Conservation (phyloP, 495 filamentous ascomycete genomes). For the Hypoxylon cercidicola region DNA sequence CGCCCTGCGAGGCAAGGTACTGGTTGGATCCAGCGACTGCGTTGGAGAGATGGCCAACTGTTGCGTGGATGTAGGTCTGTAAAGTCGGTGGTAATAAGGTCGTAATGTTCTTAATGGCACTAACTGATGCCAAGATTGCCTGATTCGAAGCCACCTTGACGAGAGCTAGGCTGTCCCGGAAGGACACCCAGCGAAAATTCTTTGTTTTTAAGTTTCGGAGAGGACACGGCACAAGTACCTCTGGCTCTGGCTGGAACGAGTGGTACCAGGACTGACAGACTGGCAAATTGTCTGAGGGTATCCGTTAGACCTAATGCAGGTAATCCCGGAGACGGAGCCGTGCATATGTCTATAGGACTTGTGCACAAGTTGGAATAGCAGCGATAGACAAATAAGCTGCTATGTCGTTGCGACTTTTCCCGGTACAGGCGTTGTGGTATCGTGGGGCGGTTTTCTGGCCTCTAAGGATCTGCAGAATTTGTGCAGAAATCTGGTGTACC, state of each 20-base stretch:
- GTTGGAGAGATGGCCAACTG: slow-evolving; percentile 51
- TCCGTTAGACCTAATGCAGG: slow-evolving; percentile 25
- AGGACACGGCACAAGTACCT: slow-evolving; percentile 1
- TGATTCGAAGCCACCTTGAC: slow-evolving; percentile 67
- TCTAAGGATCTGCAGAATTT: slow-evolving; percentile 24
- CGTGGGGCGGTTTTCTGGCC: slow-evolving; percentile 17
- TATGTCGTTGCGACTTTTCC: slow-evolving; percentile 19
- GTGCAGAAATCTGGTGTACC: slow-evolving; percentile 8
- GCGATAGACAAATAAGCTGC: background rate
- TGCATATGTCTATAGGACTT: slow-evolving; percentile 38
- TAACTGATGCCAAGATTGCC: slow-evolving; percentile 59
- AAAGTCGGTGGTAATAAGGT: slow-evolving; percentile 55
- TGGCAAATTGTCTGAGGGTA: slow-evolving; percentile 20
- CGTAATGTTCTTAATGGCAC: slow-evolving; percentile 60
- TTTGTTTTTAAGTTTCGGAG: slow-evolving; percentile 37
- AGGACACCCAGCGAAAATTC: slow-evolving; percentile 47
- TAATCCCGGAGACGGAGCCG: slow-evolving; percentile 29
- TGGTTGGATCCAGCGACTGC: slow-evolving; percentile 64
- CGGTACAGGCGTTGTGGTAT: slow-evolving; percentile 14
- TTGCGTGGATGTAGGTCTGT: slow-evolving; percentile 59
- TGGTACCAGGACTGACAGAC: slow-evolving; percentile 28
- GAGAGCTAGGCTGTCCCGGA: slow-evolving; percentile 52
- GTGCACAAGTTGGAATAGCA: slow-evolving; percentile 17
- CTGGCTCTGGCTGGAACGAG: slow-evolving; percentile 15
- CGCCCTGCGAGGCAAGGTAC: slow-evolving; percentile 62